phyloP scores from a whole-genome alignment of 805 yeast genomes.

The Starmera pachycereana region DNA sequence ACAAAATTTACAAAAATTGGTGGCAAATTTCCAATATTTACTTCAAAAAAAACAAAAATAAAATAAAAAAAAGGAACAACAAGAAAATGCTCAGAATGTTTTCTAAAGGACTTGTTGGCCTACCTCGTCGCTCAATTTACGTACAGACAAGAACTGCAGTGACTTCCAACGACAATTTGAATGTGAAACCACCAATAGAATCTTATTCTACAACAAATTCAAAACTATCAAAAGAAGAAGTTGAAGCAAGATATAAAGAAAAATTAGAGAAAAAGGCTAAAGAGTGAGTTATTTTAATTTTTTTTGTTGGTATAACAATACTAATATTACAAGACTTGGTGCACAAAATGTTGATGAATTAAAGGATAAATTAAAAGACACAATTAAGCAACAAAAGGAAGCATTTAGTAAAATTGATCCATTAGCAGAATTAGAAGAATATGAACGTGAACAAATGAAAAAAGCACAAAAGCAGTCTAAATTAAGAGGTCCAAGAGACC shows the following conservation, averaged over 20 bases:
- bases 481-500: constrained; percentile 26
- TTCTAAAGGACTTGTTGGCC: not conserved
- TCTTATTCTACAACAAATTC: constrained; percentile 1
- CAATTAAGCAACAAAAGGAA: constrained; percentile 43
- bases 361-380: constrained; percentile 49
- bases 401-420: constrained; percentile 61
- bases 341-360: constrained; percentile 45
- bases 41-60: no score
- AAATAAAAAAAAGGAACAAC: no score
- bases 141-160: constrained; percentile 8
- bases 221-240: constrained; percentile 14
- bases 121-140: not conserved
- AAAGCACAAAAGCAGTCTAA: constrained; percentile 14
- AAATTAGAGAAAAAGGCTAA: constrained; percentile 28
- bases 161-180: constrained; percentile 7
- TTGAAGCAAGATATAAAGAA: constrained; percentile 21
- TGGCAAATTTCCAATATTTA: no score
- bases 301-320: constrained; percentile 16
- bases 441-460: constrained; percentile 26
- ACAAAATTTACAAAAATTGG: no score
- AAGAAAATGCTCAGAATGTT: not conserved
- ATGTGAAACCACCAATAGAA: no score
- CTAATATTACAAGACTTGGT: constrained; percentile 22
- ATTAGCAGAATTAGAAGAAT: constrained; percentile 51
- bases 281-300: no score